Evolutionary conservation across 23 red algal genomes (phyloP).

Genomic region (Gracilaria caudata): DNA sequence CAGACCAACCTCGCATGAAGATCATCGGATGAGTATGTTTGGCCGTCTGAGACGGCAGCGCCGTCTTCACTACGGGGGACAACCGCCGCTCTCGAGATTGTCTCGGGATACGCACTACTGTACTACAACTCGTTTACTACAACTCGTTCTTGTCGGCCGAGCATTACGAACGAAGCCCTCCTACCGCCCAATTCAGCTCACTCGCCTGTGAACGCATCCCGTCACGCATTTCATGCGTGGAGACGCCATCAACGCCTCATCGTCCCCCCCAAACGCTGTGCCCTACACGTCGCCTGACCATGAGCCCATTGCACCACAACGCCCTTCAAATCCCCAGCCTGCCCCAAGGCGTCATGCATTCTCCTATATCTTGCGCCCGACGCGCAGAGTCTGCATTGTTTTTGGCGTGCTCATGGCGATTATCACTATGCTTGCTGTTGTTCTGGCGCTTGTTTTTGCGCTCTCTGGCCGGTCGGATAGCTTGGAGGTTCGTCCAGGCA

Average conservation of each 20-base stretch:
- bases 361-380: constrained; percentile 1
- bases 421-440: constrained; percentile 2
- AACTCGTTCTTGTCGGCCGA: too few relatives aligned
- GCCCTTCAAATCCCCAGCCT: neutral
- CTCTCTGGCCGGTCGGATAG: neutral
- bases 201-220: neutral
- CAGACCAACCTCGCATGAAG: too few relatives aligned
- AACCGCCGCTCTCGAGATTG: neutral
- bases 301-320: neutral
- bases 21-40: too few relatives aligned
- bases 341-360: neutral
- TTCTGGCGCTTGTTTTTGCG: neutral
- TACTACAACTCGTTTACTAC: neutral
- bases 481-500: neutral
- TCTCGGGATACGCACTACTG: neutral
- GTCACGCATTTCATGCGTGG: constrained; percentile 13
- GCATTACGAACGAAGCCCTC: too few relatives aligned
- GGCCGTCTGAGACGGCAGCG: too few relatives aligned
- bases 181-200: too few relatives aligned
- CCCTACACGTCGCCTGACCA: neutral
- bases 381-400: neutral
- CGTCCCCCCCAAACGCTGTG: neutral
- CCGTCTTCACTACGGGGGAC: neutral
- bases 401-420: neutral
- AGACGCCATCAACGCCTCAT: constrained; percentile 16